These are phyloP conservation scores for Colletotrichum endophyticum DNA, from an alignment of 2,329 filamentous ascomycete species.

Conservation along the genomic window DNA sequence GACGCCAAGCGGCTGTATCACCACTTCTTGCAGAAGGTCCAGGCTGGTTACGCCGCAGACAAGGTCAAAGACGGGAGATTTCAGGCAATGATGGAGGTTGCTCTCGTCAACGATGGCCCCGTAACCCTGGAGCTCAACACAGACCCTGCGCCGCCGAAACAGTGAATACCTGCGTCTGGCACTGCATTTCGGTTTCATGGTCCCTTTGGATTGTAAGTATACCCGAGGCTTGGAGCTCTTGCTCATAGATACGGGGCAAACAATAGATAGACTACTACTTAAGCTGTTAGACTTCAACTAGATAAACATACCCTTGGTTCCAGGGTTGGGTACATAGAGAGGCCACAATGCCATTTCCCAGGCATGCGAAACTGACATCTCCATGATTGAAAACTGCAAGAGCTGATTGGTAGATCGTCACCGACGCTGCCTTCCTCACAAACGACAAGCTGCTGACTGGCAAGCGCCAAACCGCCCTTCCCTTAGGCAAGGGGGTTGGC, in stretches of 20 bases:
- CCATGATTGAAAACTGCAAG: neutral
- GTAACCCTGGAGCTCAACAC: constrained; percentile 3
- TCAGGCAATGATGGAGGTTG: constrained; percentile 98
- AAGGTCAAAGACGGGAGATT: constrained; percentile 95
- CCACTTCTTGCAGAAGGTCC: constrained; percentile 79
- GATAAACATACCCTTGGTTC: neutral
- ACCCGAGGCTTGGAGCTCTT: neutral
- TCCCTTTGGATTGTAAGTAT: neutral
- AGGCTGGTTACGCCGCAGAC: constrained; percentile 72
- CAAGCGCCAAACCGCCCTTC: neutral
- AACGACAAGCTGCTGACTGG: neutral
- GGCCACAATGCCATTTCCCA: neutral
- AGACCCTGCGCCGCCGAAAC: neutral
- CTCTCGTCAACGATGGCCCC: constrained; percentile 84
- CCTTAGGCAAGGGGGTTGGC: neutral
- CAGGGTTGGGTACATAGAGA: neutral
- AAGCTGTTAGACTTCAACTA: neutral
- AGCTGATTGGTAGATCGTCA: neutral
- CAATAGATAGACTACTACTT: neutral
- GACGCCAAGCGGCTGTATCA: constrained; percentile 85
- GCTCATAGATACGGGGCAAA: neutral
- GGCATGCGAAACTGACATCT: neutral
- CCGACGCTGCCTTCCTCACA: neutral
- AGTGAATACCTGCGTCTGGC: neutral
- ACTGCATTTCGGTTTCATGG: neutral